Base-by-base conservation (phyloP, 2,329 filamentous ascomycete genomes). In the Chaetoscypha palmicola region DNA sequence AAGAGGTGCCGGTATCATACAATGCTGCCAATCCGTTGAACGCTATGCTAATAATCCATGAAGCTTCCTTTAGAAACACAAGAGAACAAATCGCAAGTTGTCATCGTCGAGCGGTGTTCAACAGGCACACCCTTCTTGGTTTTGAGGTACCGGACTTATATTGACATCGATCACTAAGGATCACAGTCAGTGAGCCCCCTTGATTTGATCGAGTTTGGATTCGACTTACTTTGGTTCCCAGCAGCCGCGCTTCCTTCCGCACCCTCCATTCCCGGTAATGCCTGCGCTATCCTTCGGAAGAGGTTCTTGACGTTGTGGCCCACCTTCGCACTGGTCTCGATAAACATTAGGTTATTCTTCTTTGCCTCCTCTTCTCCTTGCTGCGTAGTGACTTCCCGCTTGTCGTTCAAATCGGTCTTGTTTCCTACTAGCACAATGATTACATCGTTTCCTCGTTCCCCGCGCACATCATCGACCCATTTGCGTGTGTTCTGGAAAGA, bases 391-490 rank as follows among this genome's bases (percentile, higher is more conserved):
- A 98, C 92, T 68, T 98, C 91, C 43, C 92, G 80, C 77, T 96
- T 97, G 67, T 98, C 92, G 67, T 92, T 94, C 66, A 98, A 68
- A 74, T 98, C 92, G 34, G 92, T 98, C 81, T 98, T 98, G 75
- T 98, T 98, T 55, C 92, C 92, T 30, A 98, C 94, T 36, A 98
- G 72, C 36, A 98, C 92, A 60, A 98, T 97, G 60, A 98, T 98
- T 49, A 98, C 94, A 68, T 98, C 92, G 72, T 94, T 95, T 40
- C 92, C 92, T 61, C 92, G 80, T 72, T 98, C 92, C 40, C 90
- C 91, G 50, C 92, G 80, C 46, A 98, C 92, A 63, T 98, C 92
- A 64, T 98, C 92, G 55, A 98, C 94, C 92, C 94, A 98, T 76
- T 98, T 98, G 62, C 90, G 82, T 43, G 92, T 98, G 69, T 98